A percentile compares a stretch with the other conserved stretches of the same genome.
These are phyloP conservation scores for Camellia oleifera DNA, from an alignment of 179 eudicot genomes.

Conservation along the genomic window DNA sequence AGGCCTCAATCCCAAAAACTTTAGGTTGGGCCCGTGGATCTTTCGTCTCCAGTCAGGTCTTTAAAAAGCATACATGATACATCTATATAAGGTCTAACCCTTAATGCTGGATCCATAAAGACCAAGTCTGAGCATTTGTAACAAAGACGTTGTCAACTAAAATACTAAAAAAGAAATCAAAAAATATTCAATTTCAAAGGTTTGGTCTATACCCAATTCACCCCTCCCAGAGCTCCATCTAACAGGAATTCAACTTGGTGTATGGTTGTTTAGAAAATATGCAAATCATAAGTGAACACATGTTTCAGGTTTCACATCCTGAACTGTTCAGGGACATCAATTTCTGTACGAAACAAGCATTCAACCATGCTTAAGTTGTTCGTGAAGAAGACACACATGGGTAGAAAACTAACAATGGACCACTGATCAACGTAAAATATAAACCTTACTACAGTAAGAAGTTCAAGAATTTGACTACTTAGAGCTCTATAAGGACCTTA, in stretches of 20 bases:
- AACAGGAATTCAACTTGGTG: no score
- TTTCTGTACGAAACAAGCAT: not conserved
- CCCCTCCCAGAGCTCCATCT: no score
- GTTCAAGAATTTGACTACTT: not conserved
- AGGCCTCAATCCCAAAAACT: not conserved
- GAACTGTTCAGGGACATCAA: not conserved
- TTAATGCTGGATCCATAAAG: conserved; percentile 8
- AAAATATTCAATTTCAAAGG: no score
- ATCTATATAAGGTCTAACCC: not conserved
- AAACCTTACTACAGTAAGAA: not conserved
- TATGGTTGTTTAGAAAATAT: not conserved
- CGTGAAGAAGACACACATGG: not conserved
- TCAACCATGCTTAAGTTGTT: not conserved
- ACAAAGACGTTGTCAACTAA: not conserved
- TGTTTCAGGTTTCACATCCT: not conserved
- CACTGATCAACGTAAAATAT: not conserved
- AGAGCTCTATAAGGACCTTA: not conserved
- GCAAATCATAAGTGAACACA: not conserved
- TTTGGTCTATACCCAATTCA: no score
- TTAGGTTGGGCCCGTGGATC: not conserved
- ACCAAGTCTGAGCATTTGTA: not conserved
- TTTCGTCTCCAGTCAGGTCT: not conserved
- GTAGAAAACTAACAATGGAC: not conserved
- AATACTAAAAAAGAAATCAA: not conserved
- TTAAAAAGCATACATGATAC: not conserved